Percentiles rank a stretch among this genome's conserved stretches.
These are phyloP conservation scores for Schwanniomyces occidentalis DNA, from an alignment of 805 yeast species.

Conservation along the genomic window DNA sequence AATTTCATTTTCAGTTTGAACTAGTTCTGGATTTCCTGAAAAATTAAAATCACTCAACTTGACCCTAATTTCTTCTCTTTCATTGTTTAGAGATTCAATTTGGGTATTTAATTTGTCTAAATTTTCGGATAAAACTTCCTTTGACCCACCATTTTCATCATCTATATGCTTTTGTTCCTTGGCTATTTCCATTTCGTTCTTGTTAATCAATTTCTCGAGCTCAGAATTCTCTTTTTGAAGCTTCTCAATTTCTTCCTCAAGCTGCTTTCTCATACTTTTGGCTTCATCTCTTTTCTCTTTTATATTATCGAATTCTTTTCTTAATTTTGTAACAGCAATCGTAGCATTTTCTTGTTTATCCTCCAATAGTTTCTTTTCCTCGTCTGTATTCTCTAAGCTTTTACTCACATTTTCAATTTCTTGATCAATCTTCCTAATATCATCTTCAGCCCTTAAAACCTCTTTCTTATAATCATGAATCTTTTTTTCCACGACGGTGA, in stretches of 20 bases:
- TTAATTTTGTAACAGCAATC: slow-evolving; percentile 6
- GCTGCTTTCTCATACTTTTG: slow-evolving; percentile 14
- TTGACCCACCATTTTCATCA: slow-evolving; percentile 44
- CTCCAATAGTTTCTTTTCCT: slow-evolving; percentile 14
- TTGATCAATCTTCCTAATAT: slow-evolving; percentile 14
- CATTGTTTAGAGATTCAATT: slow-evolving; percentile 22
- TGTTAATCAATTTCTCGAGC: slow-evolving; percentile 18
- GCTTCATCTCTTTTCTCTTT: slow-evolving; percentile 17
- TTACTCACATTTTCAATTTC: slow-evolving; percentile 9
- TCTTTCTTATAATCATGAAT: slow-evolving; percentile 14
- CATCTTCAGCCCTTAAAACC: slow-evolving; percentile 18
- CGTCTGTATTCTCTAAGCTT: slow-evolving; percentile 13
- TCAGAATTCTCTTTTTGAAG: slow-evolving; percentile 19
- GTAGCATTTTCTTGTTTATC: slow-evolving; percentile 3
- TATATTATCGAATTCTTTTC: slow-evolving; percentile 7
- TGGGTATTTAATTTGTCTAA: slow-evolving; percentile 16
- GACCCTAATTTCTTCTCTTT: slow-evolving; percentile 14
- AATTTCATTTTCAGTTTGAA: slow-evolving; percentile 25
- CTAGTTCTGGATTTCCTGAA: slow-evolving; percentile 18
- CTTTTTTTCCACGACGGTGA: slow-evolving; percentile 27
- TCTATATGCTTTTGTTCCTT: slow-evolving; percentile 41
- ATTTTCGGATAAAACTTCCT: slow-evolving; percentile 27
- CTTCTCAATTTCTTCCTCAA: slow-evolving; percentile 20
- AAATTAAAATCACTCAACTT: slow-evolving; percentile 14
- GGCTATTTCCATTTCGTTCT: slow-evolving; percentile 21